A percentile compares a stretch with the other conserved stretches of the same genome.
These are phyloP conservation scores for Yarrowia phangngaensis DNA, from an alignment of 805 yeast genomes.

Conservation along the genomic window DNA sequence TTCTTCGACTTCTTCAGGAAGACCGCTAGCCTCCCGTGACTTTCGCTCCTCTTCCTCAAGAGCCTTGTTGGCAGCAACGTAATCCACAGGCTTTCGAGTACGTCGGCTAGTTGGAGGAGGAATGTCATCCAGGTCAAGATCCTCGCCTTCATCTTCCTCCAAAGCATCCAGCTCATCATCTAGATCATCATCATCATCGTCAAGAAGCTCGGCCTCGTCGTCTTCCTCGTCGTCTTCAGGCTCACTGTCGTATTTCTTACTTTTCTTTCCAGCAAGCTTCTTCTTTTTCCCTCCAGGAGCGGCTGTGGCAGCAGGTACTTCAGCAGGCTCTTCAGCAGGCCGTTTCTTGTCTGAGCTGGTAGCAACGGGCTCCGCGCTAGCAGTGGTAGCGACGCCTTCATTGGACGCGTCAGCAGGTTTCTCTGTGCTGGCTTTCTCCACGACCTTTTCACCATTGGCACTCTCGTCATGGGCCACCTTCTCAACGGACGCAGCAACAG, in stretches of 20 bases:
- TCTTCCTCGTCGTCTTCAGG: conserved; percentile 51
- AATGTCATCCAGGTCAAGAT: conserved; percentile 76
- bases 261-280: conserved; percentile 32
- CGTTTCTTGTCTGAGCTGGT: conserved; percentile 24
- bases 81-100: conserved; percentile 84
- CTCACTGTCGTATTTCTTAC: conserved; percentile 47
- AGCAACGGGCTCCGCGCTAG: too few relatives aligned
- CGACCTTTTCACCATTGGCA: too few relatives aligned
- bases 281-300: conserved; percentile 17
- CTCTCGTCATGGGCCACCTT: too few relatives aligned
- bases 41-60: conserved; percentile 51
- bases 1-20: conserved; percentile 47
- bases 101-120: conserved; percentile 66
- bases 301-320: background rate
- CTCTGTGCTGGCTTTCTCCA: too few relatives aligned
- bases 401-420: too few relatives aligned
- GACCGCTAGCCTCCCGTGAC: conserved; percentile 31
- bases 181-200: conserved; percentile 39
- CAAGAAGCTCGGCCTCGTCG: conserved; percentile 38
- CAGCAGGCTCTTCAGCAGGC: background rate
- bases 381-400: too few relatives aligned
- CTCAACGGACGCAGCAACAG: too few relatives aligned
- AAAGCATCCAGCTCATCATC: conserved; percentile 55
- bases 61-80: conserved; percentile 72
- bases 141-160: conserved; percentile 74